phyloP scores from a whole-genome alignment of 306 rosid genomes.

The Inga laurina region DNA sequence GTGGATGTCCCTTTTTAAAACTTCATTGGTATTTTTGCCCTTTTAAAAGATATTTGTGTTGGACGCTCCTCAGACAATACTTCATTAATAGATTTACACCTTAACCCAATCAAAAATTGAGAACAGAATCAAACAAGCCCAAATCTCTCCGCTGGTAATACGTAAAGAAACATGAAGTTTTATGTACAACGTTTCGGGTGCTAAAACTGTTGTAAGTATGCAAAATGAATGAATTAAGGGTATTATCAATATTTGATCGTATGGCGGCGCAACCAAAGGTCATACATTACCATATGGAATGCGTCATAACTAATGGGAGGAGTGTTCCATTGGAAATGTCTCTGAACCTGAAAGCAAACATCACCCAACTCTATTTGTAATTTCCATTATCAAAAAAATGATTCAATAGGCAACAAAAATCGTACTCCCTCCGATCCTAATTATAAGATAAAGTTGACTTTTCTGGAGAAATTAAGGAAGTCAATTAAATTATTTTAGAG shows the following conservation, averaged over 20 bases:
- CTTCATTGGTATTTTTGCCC: no score
- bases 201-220: slow-evolving; percentile 48
- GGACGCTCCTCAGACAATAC: no score
- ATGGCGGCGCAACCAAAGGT: slow-evolving; percentile 92
- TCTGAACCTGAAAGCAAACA: slow-evolving; percentile 71
- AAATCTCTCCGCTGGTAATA: slow-evolving; percentile 13
- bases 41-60: no score
- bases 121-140: no score
- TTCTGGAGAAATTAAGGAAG: no score
- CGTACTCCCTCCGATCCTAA: no score
- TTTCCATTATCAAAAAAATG: slow-evolving; percentile 14
- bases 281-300: slow-evolving; percentile 96
- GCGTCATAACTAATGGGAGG: slow-evolving; percentile 81
- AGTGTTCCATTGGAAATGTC: slow-evolving; percentile 92
- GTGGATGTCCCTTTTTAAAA: no score
- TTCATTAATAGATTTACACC: no score
- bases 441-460: no score
- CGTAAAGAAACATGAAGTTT: background rate
- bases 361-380: slow-evolving; percentile 31
- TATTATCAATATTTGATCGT: slow-evolving; percentile 69
- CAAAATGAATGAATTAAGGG: slow-evolving; percentile 25
- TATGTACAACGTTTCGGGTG: slow-evolving; percentile 55
- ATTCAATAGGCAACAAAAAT: slow-evolving; percentile 21
- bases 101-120: no score
- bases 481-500: no score